Conservation (phyloP, 306 rosid species). For the Spatholobus suberectus region DNA sequence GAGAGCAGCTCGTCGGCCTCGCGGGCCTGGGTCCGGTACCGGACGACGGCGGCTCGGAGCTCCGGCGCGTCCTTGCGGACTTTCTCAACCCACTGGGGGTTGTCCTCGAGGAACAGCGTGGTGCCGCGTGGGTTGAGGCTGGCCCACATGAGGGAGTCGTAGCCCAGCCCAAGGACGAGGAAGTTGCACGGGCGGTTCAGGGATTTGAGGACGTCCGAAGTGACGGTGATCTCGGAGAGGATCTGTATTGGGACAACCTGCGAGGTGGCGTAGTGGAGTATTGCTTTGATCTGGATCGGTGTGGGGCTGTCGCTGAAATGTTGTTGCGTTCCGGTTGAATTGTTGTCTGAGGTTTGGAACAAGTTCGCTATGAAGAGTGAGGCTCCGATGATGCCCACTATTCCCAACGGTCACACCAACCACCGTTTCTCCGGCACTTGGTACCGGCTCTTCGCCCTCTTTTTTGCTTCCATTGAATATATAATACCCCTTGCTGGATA, state of each 20-base stretch:
- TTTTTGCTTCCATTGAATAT: conserved; percentile 8
- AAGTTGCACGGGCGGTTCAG: conserved; percentile 69
- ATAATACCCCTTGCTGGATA: neutral
- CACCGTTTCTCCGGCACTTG: conserved; percentile 3
- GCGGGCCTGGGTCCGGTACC: conserved; percentile 65
- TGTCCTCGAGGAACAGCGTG: conserved; percentile 81
- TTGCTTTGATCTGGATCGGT: conserved; percentile 55
- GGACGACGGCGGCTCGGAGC: conserved; percentile 57
- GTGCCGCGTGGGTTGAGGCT: conserved; percentile 69
- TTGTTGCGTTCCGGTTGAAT: conserved; percentile 4
- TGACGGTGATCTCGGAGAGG: conserved; percentile 52
- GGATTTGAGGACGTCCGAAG: conserved; percentile 61
- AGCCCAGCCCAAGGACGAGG: conserved; percentile 76
- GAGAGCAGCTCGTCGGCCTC: conserved; percentile 60
- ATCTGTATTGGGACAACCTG: conserved; percentile 62
- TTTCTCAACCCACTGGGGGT: conserved; percentile 75
- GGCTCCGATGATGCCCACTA: conserved; percentile 50
- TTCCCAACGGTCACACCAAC: neutral
- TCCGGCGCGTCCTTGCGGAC: conserved; percentile 60
- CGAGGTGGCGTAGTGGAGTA: conserved; percentile 84
- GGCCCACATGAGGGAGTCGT: conserved; percentile 89
- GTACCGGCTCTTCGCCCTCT: conserved; percentile 41
- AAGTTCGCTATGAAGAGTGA: conserved; percentile 47
- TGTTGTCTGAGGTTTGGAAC: conserved; percentile 39
- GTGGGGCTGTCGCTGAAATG: neutral